Base-by-base conservation (phyloP, 2,329 filamentous ascomycete species). In the Penicillium expansum region DNA sequence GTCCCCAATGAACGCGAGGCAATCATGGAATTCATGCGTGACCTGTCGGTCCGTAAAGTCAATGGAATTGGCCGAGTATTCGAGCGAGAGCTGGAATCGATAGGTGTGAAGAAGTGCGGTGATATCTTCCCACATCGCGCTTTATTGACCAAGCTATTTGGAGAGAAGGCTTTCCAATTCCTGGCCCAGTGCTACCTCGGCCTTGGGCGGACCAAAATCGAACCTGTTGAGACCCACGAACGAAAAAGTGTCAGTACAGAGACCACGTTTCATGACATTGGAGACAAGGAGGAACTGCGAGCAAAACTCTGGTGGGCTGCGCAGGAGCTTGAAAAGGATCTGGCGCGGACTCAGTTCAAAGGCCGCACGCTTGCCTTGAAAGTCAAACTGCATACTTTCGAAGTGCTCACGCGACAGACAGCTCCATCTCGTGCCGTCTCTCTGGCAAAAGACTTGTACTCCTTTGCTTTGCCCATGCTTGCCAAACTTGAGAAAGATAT, bases 41-140 rank as follows among this genome's bases (percentile, higher is more conserved):
- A 87, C 30, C 79, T 99, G 24, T 88, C 92, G 0, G 92, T 91
- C 0, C 84, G 94, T 33, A 97, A 97, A 70, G 90, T 97, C 42
- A 97, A 97, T 63, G 94, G 94, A 1, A 84, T 99, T n/a, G 94
- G 94, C 0, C 85, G 94, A 22, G 94, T 97, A 0, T 87, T 97
- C 59, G 94, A 97, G 75, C 85, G 94, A 55, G 91, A 99, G 71
- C 82, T 99, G 1, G 85, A 90, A 43, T 91, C 93, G 4, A 86
- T 97, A 44, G 92, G 92, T 0, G 83, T 97, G 66, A 89, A 89
- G 70, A 94, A 87, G 0, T 97, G 92, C 69, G 92, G 91, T 2
- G 91, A 97, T 63, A 89, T 97, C 5, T 95, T 92, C 68, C 76
- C 80, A 0, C 82, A 93, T 24, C 84, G 94, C 9, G 86, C 88